phyloP scores from a whole-genome alignment of 768 basidiomycete genomes.

The Coprinopsis cinerea region DNA sequence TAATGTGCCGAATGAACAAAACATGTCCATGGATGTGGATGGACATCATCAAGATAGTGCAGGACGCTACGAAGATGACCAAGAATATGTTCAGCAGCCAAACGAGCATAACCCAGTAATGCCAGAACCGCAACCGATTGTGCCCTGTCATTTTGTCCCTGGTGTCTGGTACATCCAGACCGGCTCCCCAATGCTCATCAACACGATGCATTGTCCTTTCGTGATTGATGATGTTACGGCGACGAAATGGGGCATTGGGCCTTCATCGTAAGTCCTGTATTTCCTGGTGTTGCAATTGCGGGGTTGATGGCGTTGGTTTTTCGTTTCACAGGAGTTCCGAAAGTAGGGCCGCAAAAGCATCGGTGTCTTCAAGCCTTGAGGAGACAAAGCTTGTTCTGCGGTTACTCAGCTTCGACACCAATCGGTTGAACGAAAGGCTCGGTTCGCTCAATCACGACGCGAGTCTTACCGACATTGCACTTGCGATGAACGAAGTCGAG shows the following conservation, averaged over 20 bases:
- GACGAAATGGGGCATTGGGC: conserved; percentile 27
- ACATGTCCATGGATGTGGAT: too few relatives aligned
- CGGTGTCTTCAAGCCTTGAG: too few relatives aligned
- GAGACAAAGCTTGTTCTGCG: conserved; percentile 1
- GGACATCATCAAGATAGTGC: too few relatives aligned
- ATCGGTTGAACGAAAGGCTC: background rate
- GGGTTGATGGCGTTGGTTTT: background rate
- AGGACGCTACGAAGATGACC: too few relatives aligned
- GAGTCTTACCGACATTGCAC: background rate
- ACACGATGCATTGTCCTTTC: conserved; percentile 30
- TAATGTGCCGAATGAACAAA: too few relatives aligned
- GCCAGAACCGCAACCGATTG: too few relatives aligned
- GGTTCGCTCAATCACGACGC: background rate
- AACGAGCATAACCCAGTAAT: too few relatives aligned
- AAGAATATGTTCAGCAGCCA: too few relatives aligned
- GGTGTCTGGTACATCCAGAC: conserved; percentile 35
- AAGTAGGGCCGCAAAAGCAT: too few relatives aligned
- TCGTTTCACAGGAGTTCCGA: background rate
- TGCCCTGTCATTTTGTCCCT: conserved; percentile 31
- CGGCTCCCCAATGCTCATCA: conserved; percentile 26
- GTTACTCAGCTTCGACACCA: conserved; percentile 3
- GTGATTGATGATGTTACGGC: conserved; percentile 30
- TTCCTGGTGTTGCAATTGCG: background rate
- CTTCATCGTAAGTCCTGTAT: background rate
- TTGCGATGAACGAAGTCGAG: background rate